These are phyloP conservation scores for Brassica rapa DNA, from an alignment of 345 rosid genomes.

Conservation along the genomic window DNA sequence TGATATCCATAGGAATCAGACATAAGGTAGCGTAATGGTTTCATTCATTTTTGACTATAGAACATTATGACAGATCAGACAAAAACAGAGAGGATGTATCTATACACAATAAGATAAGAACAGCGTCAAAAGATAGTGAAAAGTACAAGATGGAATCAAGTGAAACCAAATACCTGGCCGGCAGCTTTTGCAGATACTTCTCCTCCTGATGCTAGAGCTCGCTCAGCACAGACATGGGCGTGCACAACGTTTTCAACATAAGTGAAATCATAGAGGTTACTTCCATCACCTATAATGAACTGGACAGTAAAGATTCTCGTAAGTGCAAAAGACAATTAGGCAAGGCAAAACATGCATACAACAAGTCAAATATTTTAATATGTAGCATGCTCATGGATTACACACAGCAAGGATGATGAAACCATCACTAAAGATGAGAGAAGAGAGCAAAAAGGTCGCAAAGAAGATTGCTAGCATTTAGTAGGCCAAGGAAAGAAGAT, in stretches of 20 bases:
- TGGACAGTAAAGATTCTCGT: slow-evolving; percentile 35
- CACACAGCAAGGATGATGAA: background rate
- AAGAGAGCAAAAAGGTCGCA: background rate
- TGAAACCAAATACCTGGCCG: slow-evolving; percentile 67
- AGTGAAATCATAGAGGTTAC: slow-evolving; percentile 76
- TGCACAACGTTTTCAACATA: slow-evolving; percentile 95
- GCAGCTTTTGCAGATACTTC: slow-evolving; percentile 75
- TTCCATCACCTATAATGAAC: slow-evolving; percentile 95
- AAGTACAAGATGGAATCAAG: background rate
- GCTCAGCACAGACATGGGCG: slow-evolving; percentile 91
- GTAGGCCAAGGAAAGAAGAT: background rate
- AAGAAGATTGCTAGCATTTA: background rate
- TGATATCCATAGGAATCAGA: background rate
- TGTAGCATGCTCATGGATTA: background rate
- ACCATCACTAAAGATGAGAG: background rate
- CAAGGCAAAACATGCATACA: background rate
- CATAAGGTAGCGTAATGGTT: background rate
- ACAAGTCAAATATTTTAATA: background rate
- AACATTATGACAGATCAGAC: background rate
- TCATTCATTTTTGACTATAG: background rate
- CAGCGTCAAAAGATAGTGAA: background rate
- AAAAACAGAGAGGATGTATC: background rate
- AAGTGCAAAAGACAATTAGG: background rate
- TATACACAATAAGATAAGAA: background rate
- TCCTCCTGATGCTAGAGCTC: slow-evolving; percentile 82